Evolutionary conservation across 805 yeast genomes (phyloP), one percentile per base, ranked within the genome.

Genomic region (Cyberlindnera maclurae): DNA sequence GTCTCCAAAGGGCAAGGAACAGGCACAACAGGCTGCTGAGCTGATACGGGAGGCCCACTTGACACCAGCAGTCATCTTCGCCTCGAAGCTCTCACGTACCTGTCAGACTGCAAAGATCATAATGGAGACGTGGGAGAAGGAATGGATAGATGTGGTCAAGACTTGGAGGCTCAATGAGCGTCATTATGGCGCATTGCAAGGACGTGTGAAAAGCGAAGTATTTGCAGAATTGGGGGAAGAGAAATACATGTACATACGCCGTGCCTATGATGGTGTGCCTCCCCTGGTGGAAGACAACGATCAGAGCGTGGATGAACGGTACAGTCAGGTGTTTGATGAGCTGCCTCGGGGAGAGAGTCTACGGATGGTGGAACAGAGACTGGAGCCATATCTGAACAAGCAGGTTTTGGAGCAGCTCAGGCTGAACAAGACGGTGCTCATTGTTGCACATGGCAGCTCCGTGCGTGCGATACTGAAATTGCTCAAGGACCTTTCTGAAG

Each of bases 101-200:
- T 73, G 79, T 46, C 82, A 80, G 54, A 84, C 93, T 8, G 79
- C 84, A 45, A 71, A 77, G 58, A 73, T 81, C 37, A 79, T 86
- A 29, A 63, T 79, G 41, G 71, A 72, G 29, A 63, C 72, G 36
- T 67, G 85, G 31, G 71, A 73, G 43, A 65, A 70, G 45, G 64
- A 65, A 51, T 74, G 66, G 56, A 64, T 72, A 18, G 73, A 71
- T 32, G 74, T 77, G 41, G 63, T 71, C 52, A 77, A 84, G 62
- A 70, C 81, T 4, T 83, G 90, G 90, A 72, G 90, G 62, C 62
- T 83, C 53, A 83, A 83, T 61, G 94, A 83, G 60, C 74, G 94
- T 61, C 94, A 83, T 63, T 83, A 83, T 64, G 94, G 94, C 44
- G 75, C 77, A 32, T 71, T 84, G 64, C 93, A 83, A 64, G 94